A percentile compares a stretch with the other conserved stretches of the same genome.
Evolutionary conservation across 768 basidiomycete genomes (phyloP).

Genomic region (Pisolithus tinctorius): DNA sequence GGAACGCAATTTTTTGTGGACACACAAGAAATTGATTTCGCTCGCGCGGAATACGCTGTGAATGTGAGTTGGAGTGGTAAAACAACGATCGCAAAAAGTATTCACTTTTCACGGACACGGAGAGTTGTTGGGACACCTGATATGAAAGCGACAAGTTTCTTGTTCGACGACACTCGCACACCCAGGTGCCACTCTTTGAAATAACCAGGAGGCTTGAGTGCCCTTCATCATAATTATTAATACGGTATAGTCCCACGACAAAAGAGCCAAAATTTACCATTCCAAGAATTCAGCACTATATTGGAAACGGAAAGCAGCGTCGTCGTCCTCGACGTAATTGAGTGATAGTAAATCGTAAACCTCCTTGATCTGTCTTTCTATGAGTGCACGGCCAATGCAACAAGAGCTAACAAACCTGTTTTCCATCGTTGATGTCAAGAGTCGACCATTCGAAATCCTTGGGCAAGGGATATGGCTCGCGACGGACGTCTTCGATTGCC

Average conservation of each 20-base stretch:
- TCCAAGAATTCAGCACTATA: conserved; percentile 91
- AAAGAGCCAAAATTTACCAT: conserved; percentile 49
- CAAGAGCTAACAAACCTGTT: conserved; percentile 46
- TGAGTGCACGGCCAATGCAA: neutral
- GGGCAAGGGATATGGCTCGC: conserved; percentile 83
- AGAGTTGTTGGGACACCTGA: conserved; percentile 84
- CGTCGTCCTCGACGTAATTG: conserved; percentile 96
- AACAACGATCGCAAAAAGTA: conserved; percentile 1
- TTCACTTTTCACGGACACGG: conserved; percentile 80
- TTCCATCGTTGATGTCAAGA: conserved; percentile 70
- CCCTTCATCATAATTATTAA: conserved; percentile 45
- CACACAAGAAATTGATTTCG: conserved; percentile 97
- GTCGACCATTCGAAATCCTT: conserved; percentile 90
- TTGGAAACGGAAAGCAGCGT: conserved; percentile 93
- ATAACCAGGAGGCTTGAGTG: conserved; percentile 90
- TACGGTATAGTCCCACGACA: neutral
- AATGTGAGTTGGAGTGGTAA: conserved; percentile 5
- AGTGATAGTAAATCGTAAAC: conserved; percentile 86
- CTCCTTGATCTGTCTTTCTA: conserved; percentile 63
- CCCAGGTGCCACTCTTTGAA: conserved; percentile 93
- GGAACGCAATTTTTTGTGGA: conserved; percentile 95
- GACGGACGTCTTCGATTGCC: conserved; percentile 70
- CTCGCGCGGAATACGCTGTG: conserved; percentile 60
- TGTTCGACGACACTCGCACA: conserved; percentile 83
- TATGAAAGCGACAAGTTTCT: conserved; percentile 95